Percentiles rank a stretch among this genome's conserved stretches.
Evolutionary conservation across 2,329 filamentous ascomycete genomes (phyloP).

Genomic region (Aspergillus fijiensis): DNA sequence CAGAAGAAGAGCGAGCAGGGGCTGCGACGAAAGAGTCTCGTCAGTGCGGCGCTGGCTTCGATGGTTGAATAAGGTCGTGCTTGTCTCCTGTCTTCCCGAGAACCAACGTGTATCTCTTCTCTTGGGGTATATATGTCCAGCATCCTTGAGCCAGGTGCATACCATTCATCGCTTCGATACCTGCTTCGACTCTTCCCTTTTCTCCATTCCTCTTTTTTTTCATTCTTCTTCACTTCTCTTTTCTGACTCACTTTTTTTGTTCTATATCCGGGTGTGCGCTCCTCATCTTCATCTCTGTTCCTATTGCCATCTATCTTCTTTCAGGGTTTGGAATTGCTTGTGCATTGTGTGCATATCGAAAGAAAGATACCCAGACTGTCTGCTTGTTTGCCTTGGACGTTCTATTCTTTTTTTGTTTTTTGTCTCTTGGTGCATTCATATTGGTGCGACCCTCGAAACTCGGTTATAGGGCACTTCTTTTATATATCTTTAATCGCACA

Average conservation of each 20-base stretch:
- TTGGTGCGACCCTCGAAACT: not conserved
- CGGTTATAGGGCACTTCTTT: not conserved
- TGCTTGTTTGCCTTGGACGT: conserved; percentile 1
- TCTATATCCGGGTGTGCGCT: not conserved
- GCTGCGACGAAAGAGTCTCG: conserved; percentile 38
- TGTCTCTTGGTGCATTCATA: not conserved
- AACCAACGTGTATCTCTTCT: too few species aligned
- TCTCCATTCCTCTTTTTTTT: not conserved
- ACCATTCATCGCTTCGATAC: not conserved
- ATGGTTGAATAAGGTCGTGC: conserved; percentile 27
- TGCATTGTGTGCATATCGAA: conserved; percentile 7
- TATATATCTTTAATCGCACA: not conserved
- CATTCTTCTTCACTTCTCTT: not conserved
- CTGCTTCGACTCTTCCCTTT: not conserved
- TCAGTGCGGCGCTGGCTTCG: conserved; percentile 40
- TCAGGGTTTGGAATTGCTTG: conserved; percentile 4
- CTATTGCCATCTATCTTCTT: not conserved
- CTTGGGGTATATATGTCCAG: too few species aligned
- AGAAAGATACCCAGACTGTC: conserved; percentile 16
- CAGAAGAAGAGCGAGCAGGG: conserved; percentile 39
- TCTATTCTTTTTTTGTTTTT: not conserved
- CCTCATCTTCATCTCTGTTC: not conserved
- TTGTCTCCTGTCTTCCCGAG: not conserved
- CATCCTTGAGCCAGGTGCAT: too few species aligned
- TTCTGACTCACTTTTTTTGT: not conserved